phyloP scores from a whole-genome alignment of 768 basidiomycete species.

The Auriscalpium vulgare region DNA sequence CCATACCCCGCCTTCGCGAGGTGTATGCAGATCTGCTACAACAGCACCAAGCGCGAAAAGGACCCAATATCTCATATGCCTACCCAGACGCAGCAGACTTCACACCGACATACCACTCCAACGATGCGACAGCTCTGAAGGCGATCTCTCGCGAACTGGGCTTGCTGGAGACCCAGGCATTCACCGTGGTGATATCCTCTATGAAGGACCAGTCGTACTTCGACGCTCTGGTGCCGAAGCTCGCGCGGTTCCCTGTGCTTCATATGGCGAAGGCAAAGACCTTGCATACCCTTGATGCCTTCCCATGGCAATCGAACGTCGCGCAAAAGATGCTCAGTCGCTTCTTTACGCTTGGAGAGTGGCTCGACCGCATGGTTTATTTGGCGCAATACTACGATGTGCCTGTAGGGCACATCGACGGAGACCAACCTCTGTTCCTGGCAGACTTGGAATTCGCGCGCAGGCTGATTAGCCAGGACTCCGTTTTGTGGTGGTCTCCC shows the following conservation, averaged over 20 bases:
- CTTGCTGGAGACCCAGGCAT: slow-evolving; percentile 62
- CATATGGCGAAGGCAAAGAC: slow-evolving; percentile 76
- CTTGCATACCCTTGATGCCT: slow-evolving; percentile 68
- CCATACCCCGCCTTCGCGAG: slow-evolving; percentile 68
- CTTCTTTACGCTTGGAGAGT: slow-evolving; percentile 68
- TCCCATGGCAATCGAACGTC: slow-evolving; percentile 85
- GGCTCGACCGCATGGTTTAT: slow-evolving; percentile 72
- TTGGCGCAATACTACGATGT: slow-evolving; percentile 89
- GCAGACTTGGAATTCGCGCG: slow-evolving; percentile 91
- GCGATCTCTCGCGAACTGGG: slow-evolving; percentile 84
- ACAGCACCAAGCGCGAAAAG: slow-evolving; percentile 38
- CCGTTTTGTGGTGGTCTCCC: slow-evolving; percentile 95
- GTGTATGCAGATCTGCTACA: slow-evolving; percentile 57
- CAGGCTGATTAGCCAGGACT: slow-evolving; percentile 77
- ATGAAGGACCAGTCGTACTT: slow-evolving; percentile 79
- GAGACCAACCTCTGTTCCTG: slow-evolving; percentile 81
- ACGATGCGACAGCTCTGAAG: slow-evolving; percentile 72
- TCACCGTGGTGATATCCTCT: slow-evolving; percentile 78
- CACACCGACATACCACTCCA: slow-evolving; percentile 67
- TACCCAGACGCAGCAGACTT: slow-evolving; percentile 64
- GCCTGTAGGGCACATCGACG: slow-evolving; percentile 87
- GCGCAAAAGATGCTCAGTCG: slow-evolving; percentile 77
- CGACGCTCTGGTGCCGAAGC: slow-evolving; percentile 59
- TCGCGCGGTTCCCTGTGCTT: slow-evolving; percentile 80
- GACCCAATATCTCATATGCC: slow-evolving; percentile 38